Evolutionary conservation across 306 rosid genomes (phyloP), one percentile per base, ranked within the genome.

Genomic region (Benincasa hispida): DNA sequence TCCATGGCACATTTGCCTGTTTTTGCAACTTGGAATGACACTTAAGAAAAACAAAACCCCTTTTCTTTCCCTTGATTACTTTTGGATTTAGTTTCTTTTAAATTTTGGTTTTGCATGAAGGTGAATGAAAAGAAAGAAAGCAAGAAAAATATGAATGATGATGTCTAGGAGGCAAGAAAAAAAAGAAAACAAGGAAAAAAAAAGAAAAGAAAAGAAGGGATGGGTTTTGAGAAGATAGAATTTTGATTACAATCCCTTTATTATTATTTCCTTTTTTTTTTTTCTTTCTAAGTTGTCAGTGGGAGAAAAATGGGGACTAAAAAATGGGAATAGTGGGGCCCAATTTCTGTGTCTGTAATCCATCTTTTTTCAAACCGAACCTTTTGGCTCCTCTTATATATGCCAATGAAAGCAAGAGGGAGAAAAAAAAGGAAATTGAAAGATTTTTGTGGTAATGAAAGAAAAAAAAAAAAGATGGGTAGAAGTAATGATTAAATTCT

Each of bases 1-100:
- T 77, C 93, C 34, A 72, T 86, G 84, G 86, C 94, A 79, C 94
- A 89, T 67, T 76, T 88, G 85, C 98, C 91, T 63, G 83, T 92
- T 84, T 91, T 89, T 80, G 88, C 94, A 69, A 84, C 96, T 55
- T 92, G 95, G 96, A 84, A 76, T 6, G 79, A 76, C 42, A 61
- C 79, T 62, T 76, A 1, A 76, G 58, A 47, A 45, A 47, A 70
- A 70, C 34, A 47, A 48, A 27, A 28, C 24, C 45, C 59, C 21
- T 24, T 42, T 69, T 42, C 10, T 13, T 28, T 19, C 11, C 0
- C 4, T 47, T 70, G 19, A 19, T 70, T 15, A 15, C 6, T 50
- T 72, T 50, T 30, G 27, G 27, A 50, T 47, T 70, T 70, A 62
- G 70, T 62, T 45, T 66, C 19, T 37, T n/a, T 8, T 19, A 13